phyloP scores from a whole-genome alignment of 306 rosid species.

The Argentina anserina region DNA sequence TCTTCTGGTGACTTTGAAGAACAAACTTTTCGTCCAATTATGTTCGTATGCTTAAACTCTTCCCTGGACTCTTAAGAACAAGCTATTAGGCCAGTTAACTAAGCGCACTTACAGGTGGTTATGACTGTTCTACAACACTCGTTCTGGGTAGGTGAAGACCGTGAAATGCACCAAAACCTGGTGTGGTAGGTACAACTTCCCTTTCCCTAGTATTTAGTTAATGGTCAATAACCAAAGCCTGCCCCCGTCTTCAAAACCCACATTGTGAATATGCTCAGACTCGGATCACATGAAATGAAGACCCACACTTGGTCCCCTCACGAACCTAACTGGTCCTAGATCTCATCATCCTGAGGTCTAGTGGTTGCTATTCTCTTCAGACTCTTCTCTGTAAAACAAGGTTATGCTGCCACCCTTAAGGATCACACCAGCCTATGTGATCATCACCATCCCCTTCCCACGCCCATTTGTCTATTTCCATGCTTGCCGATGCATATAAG shows the following conservation, averaged over 20 bases:
- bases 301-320: background rate
- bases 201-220: constrained; percentile 5
- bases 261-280: background rate
- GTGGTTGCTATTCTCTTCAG: no score
- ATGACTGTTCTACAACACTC: background rate
- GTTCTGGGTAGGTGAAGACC: background rate
- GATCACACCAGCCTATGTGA: background rate
- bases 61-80: no score
- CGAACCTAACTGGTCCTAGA: background rate
- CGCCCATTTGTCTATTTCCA: background rate
- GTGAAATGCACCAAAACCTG: background rate
- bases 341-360: background rate
- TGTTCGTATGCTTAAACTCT: no score
- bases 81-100: background rate
- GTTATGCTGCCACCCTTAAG: background rate
- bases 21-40: background rate
- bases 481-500: background rate
- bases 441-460: background rate
- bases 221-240: background rate
- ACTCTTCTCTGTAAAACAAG: background rate
- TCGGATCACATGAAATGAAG: background rate
- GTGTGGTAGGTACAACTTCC: constrained; percentile 8
- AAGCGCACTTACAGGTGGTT: background rate
- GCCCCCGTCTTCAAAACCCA: background rate
- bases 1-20: background rate